Conservation (phyloP, 2,329 filamentous ascomycete species). For the Clonostachys solani region DNA sequence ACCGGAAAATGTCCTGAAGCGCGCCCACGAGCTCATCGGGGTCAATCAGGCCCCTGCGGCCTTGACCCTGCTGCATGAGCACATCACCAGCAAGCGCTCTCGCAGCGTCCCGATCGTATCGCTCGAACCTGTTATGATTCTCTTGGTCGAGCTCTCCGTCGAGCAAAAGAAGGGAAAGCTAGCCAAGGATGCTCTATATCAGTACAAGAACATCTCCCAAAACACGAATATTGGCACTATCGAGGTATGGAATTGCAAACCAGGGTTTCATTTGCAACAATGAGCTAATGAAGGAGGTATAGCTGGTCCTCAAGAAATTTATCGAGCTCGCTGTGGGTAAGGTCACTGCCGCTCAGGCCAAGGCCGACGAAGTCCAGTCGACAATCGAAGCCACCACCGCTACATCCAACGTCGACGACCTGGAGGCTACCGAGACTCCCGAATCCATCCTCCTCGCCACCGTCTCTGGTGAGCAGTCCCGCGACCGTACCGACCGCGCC, state of each 20-base stretch:
- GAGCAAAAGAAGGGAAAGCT: conserved; percentile 97
- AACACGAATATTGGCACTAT: conserved; percentile 99
- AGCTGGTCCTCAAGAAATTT: conserved; percentile 94
- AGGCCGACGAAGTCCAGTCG: conserved; percentile 92
- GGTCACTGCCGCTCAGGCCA: conserved; percentile 91
- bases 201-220: conserved; percentile 99
- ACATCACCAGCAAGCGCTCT: conserved; percentile 97
- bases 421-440: conserved; percentile 95
- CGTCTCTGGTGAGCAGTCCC: conserved; percentile 95
- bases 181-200: conserved; percentile 97
- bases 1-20: conserved; percentile 98
- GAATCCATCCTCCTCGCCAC: conserved; percentile 97
- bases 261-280: no score
- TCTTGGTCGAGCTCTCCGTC: conserved; percentile 94
- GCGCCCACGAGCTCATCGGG: conserved; percentile 97
- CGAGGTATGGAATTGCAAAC: conserved; percentile 54
- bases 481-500: conserved; percentile 94
- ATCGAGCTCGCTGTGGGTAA: conserved; percentile 96
- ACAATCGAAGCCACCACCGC: conserved; percentile 66
- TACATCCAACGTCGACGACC: conserved; percentile 79
- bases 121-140: conserved; percentile 96
- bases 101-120: conserved; percentile 96
- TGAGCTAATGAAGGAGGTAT: conserved; percentile 4
- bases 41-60: conserved; percentile 91
- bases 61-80: conserved; percentile 93